Conservation (phyloP, 176 grass and related monocot species). For the Musa itinerans region DNA sequence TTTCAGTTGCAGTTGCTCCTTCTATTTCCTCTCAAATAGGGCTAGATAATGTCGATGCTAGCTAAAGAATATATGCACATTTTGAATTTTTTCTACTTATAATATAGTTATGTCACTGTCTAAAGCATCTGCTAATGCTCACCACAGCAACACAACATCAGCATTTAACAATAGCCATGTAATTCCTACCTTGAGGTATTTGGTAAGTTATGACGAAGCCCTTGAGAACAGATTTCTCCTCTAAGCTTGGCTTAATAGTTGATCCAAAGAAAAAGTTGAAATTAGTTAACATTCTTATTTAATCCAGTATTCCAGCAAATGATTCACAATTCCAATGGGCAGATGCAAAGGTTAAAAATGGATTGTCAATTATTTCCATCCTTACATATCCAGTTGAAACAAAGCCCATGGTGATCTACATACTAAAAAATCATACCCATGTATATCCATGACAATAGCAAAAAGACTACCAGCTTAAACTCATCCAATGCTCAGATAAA, state of each 20-base stretch:
- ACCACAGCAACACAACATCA: background rate
- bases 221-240: too few species aligned
- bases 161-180: background rate
- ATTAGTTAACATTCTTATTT: background rate
- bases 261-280: background rate
- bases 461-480: too few species aligned
- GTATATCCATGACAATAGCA: too few species aligned
- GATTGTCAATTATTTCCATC: background rate
- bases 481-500: too few species aligned
- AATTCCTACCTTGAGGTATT: too few species aligned
- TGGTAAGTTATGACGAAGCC: too few species aligned
- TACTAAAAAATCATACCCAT: too few species aligned
- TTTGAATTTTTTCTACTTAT: background rate
- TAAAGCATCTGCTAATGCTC: background rate
- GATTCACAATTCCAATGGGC: background rate
- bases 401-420: background rate
- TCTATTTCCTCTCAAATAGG: background rate
- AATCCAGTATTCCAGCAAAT: background rate
- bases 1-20: background rate
- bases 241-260: too few species aligned
- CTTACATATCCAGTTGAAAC: background rate
- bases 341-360: background rate
- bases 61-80: background rate
- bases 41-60: background rate
- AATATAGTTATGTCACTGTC: background rate